Percentiles rank a stretch among this genome's conserved stretches.
phyloP scores from a whole-genome alignment of 1,284 basidiomycete species.

The Cryptococcus amylolentus region DNA sequence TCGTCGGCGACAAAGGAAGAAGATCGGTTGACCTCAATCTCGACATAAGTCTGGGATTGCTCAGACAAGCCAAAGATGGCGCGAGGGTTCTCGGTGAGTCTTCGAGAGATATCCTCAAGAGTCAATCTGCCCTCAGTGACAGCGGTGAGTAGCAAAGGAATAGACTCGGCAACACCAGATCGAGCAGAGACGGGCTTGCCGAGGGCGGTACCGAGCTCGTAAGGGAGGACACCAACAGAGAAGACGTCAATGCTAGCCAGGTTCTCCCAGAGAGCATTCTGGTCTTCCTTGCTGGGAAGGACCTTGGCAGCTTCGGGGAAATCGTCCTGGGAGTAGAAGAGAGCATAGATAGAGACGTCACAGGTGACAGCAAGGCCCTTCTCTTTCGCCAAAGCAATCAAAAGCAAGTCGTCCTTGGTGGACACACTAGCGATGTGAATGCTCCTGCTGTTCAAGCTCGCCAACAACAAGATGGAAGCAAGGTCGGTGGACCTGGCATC shows the following conservation, averaged over 20 bases:
- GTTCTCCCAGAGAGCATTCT: constrained; percentile 82
- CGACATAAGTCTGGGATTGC: constrained; percentile 81
- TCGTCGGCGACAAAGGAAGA: constrained; percentile 55
- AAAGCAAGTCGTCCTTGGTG: constrained; percentile 77
- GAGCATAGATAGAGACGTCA: constrained; percentile 87
- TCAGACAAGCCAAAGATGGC: constrained; percentile 88
- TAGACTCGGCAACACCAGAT: constrained; percentile 82
- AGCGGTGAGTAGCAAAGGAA: constrained; percentile 83
- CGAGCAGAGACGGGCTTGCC: constrained; percentile 64
- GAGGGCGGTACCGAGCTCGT: constrained; percentile 67
- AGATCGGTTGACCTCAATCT: constrained; percentile 82
- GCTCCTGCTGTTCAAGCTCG: constrained; percentile 82
- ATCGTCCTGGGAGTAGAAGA: constrained; percentile 82
- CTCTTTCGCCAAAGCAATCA: constrained; percentile 92
- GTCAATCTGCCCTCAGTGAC: constrained; percentile 76
- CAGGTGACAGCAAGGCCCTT: constrained; percentile 94
- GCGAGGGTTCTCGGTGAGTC: constrained; percentile 87
- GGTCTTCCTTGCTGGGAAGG: constrained; percentile 68
- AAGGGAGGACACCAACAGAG: constrained; percentile 82
- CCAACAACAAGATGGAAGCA: constrained; percentile 87
- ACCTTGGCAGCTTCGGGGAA: constrained; percentile 65
- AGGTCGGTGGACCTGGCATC: constrained; percentile 89
- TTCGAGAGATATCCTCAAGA: constrained; percentile 73
- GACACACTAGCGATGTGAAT: constrained; percentile 94
- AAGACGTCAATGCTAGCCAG: constrained; percentile 84